phyloP scores from a whole-genome alignment of 495 filamentous ascomycete species.

The Aspergillus bertholletiae region DNA sequence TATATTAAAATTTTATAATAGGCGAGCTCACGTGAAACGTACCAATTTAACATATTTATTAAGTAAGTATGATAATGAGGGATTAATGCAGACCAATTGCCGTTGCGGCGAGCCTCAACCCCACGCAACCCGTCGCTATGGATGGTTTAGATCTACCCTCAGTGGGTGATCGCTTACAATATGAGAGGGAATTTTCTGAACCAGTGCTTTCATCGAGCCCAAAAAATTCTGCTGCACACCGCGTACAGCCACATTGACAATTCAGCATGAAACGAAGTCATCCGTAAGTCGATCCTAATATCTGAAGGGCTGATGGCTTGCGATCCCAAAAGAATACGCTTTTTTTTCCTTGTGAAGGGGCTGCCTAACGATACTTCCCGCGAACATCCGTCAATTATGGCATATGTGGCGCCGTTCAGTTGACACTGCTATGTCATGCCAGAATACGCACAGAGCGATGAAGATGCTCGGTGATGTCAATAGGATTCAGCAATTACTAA shows the following conservation, averaged over 20 bases:
- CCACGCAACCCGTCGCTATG: background rate
- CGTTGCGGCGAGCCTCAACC: background rate
- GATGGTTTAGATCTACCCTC: background rate
- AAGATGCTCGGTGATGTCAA: background rate
- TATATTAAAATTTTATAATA: background rate
- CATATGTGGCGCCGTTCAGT: background rate
- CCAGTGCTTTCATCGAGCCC: slow-evolving; percentile 3
- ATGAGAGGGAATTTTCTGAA: slow-evolving; percentile 14
- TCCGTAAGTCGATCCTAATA: background rate
- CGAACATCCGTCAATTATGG: background rate
- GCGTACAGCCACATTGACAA: background rate
- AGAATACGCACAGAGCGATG: background rate
- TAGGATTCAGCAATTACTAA: background rate
- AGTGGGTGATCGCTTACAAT: background rate
- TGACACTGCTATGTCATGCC: background rate
- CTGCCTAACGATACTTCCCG: background rate
- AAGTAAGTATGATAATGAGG: slow-evolving; percentile 10
- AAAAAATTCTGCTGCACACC: background rate
- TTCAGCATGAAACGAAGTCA: background rate
- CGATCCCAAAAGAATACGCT: too few species aligned
- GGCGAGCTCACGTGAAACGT: too few species aligned
- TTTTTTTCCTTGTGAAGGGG: too few species aligned
- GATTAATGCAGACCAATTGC: slow-evolving; percentile 11
- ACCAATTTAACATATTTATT: background rate
- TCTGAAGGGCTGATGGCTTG: background rate